Conservation (phyloP, 768 basidiomycete genomes). For the Russula compacta region DNA sequence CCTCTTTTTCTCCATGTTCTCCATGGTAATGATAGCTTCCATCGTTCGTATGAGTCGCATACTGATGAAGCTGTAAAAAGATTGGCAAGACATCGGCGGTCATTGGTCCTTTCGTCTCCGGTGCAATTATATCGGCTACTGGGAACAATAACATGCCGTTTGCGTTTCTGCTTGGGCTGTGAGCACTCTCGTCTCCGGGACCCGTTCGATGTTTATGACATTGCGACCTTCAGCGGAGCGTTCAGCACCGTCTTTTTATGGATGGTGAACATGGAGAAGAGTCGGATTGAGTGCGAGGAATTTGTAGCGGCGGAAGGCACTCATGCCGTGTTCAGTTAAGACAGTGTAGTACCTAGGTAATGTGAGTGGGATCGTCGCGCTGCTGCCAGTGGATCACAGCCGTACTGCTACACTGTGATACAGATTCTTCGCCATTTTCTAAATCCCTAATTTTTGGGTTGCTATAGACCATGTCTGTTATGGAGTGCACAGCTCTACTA, state of each 20-base stretch:
- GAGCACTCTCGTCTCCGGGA: conserved; percentile 21
- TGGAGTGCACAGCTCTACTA: too few species aligned
- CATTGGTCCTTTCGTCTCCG: conserved; percentile 66
- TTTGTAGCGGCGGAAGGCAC: conserved; percentile 49
- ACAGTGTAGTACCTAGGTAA: neutral
- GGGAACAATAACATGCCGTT: conserved; percentile 71
- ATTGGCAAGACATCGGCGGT: conserved; percentile 70
- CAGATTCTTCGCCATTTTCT: too few species aligned
- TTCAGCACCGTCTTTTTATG: conserved; percentile 51
- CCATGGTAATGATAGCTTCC: too few species aligned
- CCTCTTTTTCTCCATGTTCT: conserved; percentile 49
- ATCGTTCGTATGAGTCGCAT: too few species aligned
- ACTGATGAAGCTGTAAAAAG: conserved; percentile 33
- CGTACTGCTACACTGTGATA: too few species aligned
- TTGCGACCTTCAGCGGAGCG: conserved; percentile 32
- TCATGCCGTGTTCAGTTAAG: conserved; percentile 29
- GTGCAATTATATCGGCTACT: conserved; percentile 62
- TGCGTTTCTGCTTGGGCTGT: conserved; percentile 57
- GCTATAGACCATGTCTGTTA: too few species aligned
- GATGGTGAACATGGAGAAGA: conserved; percentile 57
- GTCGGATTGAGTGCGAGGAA: conserved; percentile 50
- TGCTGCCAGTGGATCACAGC: too few species aligned
- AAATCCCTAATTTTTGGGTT: too few species aligned
- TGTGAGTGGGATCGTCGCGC: too few species aligned
- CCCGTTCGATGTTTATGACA: neutral